Base-by-base conservation (phyloP, 1,284 basidiomycete genomes). In the Irpex sp. region DNA sequence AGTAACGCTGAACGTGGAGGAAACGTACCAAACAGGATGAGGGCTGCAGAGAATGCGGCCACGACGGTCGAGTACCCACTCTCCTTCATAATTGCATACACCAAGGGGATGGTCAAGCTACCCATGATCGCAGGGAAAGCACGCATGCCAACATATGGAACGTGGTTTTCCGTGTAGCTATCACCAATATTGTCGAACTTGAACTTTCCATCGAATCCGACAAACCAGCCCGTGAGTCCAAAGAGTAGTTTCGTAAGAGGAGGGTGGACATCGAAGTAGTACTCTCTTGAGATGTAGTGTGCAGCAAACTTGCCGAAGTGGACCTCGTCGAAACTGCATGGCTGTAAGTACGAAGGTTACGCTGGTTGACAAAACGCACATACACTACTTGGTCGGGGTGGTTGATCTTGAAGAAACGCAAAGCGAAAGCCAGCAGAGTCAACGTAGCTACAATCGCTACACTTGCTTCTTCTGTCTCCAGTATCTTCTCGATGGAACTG, bases 181-280 rank as follows among this genome's bases (percentile, higher is more conserved):
- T 98, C 96, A 16, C 96, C 96, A 65, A 99, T 99, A 71, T 88
- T 90, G 63, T 96, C 92, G 78, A 99, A 99, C 48, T 88, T 83
- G 75, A 98, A 99, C 59, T 87, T 78, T 35, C 96, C 97, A 69
- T 98, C 91, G 72, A 96, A 99, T 8, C 97, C 97, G 51, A 96
- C 93, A 63, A 97, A 89, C 92, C 94, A 98, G 64, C 94, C 97
- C 28, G 92, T 91, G 45, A 96, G 82, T 54, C 90, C 97, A 69
- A 96, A 91, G 36, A 98, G 81, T 66, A 98, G 82, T 74, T 98
- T 98, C 53, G 96, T 94, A 58, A 98, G 87, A 14, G 96, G 96
- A 47, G 96, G 96, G 71, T 99, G 97, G 4, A 99, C 97, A 74
- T 99, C 97, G 79, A 99, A 99, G 78, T 98, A 98, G 79, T 97